Percentiles rank a stretch among this genome's conserved stretches.
These are phyloP conservation scores for Candida germanica DNA, from an alignment of 805 yeast species.

Conservation along the genomic window DNA sequence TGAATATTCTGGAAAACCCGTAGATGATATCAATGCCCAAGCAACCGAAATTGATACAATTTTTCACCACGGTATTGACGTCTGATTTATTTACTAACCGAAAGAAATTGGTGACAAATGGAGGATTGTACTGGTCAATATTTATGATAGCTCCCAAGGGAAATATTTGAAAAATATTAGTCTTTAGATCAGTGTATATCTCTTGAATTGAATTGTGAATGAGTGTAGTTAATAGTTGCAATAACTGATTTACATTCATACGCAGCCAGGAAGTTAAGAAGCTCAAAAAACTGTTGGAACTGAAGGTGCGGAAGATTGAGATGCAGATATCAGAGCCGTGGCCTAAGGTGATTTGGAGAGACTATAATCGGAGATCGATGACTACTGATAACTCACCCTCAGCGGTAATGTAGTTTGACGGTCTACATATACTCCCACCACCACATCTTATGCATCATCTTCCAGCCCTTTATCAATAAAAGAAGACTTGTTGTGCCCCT, in stretches of 20 bases:
- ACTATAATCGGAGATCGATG: too few relatives aligned
- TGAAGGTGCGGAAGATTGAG: too few relatives aligned
- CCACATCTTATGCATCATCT: too few relatives aligned
- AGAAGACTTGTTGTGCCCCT: too few relatives aligned
- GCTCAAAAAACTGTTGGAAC: too few relatives aligned
- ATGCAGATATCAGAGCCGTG: too few relatives aligned
- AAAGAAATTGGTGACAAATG: slow-evolving; percentile 16
- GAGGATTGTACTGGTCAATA: slow-evolving; percentile 26
- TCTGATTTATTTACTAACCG: slow-evolving; percentile 1
- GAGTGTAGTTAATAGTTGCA: neutral
- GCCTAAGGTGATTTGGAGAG: too few relatives aligned
- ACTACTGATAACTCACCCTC: too few relatives aligned
- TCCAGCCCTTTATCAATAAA: too few relatives aligned
- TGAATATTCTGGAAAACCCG: slow-evolving; percentile 12
- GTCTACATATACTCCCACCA: too few relatives aligned
- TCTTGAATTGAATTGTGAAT: slow-evolving; percentile 2
- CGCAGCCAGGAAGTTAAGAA: neutral
- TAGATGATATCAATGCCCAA: slow-evolving; percentile 11
- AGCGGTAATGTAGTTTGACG: too few relatives aligned
- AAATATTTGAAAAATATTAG: slow-evolving; percentile 9
- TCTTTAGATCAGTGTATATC: slow-evolving; percentile 2
- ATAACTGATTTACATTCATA: slow-evolving; percentile 3
- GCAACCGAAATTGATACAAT: slow-evolving; percentile 5
- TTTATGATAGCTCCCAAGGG: slow-evolving; percentile 17
- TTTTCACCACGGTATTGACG: neutral